Evolutionary conservation across 2,329 filamentous ascomycete genomes (phyloP).

Genomic region (Pseudogymnoascus sp.): DNA sequence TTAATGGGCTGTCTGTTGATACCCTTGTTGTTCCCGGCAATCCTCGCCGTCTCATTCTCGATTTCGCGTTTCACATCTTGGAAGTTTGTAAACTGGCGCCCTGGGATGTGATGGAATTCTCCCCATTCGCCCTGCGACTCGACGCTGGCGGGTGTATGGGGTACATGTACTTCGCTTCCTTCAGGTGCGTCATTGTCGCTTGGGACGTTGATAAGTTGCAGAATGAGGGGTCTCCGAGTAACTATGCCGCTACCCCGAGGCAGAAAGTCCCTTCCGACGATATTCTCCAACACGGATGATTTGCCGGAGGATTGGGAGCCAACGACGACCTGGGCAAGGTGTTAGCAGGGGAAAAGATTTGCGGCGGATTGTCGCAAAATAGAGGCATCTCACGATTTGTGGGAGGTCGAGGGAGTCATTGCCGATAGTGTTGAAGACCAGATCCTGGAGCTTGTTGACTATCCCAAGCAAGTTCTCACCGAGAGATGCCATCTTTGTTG

Average conservation of each 20-base stretch:
- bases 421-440: slow-evolving; percentile 99
- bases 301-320: slow-evolving; percentile 98
- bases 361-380: neutral
- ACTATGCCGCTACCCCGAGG: slow-evolving; percentile 95
- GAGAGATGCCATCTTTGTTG: slow-evolving; percentile 68
- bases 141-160: slow-evolving; percentile 70
- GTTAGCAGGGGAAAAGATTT: slow-evolving; percentile 14
- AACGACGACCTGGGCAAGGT: slow-evolving; percentile 70
- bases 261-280: slow-evolving; percentile 94
- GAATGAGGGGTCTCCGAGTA: slow-evolving; percentile 84
- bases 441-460: slow-evolving; percentile 96
- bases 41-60: slow-evolving; percentile 89
- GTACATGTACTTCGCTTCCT: slow-evolving; percentile 55
- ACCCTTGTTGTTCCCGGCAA: slow-evolving; percentile 94
- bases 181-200: slow-evolving; percentile 61
- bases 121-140: slow-evolving; percentile 67
- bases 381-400: slow-evolving; percentile 68
- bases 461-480: slow-evolving; percentile 91
- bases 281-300: slow-evolving; percentile 97
- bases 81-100: slow-evolving; percentile 85
- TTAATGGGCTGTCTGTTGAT: slow-evolving; percentile 98
- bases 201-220: slow-evolving; percentile 96
- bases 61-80: slow-evolving; percentile 91
- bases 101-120: slow-evolving; percentile 92
- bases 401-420: slow-evolving; percentile 96